These are phyloP conservation scores for Harringtonia aguacate DNA, from an alignment of 2,329 filamentous ascomycete species.

Conservation along the genomic window DNA sequence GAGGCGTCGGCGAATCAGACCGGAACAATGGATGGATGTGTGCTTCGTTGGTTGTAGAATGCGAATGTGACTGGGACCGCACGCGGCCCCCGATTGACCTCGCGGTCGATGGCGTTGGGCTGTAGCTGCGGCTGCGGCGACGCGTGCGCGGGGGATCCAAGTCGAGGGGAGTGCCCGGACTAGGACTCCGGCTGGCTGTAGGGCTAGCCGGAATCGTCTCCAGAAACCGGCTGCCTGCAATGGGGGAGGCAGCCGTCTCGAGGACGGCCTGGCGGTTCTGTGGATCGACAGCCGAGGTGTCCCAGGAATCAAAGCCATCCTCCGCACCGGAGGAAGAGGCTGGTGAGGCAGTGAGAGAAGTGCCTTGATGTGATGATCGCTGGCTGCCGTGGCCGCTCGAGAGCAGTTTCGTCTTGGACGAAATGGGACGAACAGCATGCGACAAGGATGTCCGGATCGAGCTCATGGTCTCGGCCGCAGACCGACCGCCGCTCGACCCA, in stretches of 20 bases:
- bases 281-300: conserved; percentile 56
- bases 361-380: conserved; percentile 23
- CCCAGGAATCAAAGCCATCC: conserved; percentile 68
- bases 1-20: conserved; percentile 57
- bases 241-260: conserved; percentile 32
- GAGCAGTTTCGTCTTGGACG: conserved; percentile 45
- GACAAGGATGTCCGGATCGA: conserved; percentile 39
- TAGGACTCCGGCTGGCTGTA: conserved; percentile 52
- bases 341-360: conserved; percentile 36
- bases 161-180: conserved; percentile 50
- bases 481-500: conserved; percentile 32
- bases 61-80: conserved; percentile 15
- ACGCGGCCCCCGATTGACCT: conserved; percentile 10
- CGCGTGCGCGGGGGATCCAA: conserved; percentile 36
- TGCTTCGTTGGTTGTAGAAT: conserved; percentile 38
- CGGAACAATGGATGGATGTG: conserved; percentile 73
- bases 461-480: conserved; percentile 32
- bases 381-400: conserved; percentile 15
- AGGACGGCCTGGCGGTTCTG: conserved; percentile 49
- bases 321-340: conserved; percentile 24
- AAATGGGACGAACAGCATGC: conserved; percentile 40
- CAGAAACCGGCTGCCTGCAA: conserved; percentile 34
- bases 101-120: conserved; percentile 29
- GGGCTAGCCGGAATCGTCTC: conserved; percentile 63
- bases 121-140: conserved; percentile 40